These are phyloP conservation scores for Chalara sp. DNA, from an alignment of 2,329 filamentous ascomycete species.

Conservation along the genomic window DNA sequence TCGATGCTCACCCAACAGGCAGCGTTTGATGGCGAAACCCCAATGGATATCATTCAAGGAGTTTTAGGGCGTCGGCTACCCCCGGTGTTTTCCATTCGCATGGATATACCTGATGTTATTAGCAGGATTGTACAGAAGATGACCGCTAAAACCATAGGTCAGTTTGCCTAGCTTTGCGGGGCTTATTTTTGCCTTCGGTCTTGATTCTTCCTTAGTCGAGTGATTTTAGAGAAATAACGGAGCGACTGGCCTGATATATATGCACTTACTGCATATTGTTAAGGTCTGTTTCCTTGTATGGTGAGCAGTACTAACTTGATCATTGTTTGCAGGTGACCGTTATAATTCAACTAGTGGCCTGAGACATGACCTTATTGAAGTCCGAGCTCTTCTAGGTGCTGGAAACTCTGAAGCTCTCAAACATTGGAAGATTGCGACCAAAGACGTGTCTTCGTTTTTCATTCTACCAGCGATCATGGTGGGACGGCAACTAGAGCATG, in stretches of 20 bases:
- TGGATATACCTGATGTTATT: constrained; percentile 79
- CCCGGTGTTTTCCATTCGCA: constrained; percentile 66
- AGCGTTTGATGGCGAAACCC: constrained; percentile 72
- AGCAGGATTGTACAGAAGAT: constrained; percentile 84
- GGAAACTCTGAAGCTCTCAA: constrained; percentile 67
- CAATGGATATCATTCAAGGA: constrained; percentile 86
- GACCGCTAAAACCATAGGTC: constrained; percentile 73
- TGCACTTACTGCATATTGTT: too few relatives aligned
- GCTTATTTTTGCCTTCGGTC: too few relatives aligned
- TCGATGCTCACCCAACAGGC: constrained; percentile 72
- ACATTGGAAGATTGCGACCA: constrained; percentile 70
- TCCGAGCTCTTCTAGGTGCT: constrained; percentile 67
- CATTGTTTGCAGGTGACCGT: constrained; percentile 47
- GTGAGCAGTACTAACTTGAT: too few relatives aligned
- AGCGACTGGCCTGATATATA: too few relatives aligned
- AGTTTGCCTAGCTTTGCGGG: too few relatives aligned
- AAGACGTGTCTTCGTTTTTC: constrained; percentile 68
- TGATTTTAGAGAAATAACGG: too few relatives aligned
- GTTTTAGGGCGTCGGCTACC: constrained; percentile 76
- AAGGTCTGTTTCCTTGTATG: too few relatives aligned
- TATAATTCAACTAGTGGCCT: constrained; percentile 87
- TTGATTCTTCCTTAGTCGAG: too few relatives aligned
- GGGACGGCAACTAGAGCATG: constrained; percentile 66
- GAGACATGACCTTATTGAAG: constrained; percentile 69
- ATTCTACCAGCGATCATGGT: constrained; percentile 55